These are phyloP conservation scores for Thamnidium elegans DNA, from an alignment of 192 early-diverging fungal genomes.

Conservation along the genomic window DNA sequence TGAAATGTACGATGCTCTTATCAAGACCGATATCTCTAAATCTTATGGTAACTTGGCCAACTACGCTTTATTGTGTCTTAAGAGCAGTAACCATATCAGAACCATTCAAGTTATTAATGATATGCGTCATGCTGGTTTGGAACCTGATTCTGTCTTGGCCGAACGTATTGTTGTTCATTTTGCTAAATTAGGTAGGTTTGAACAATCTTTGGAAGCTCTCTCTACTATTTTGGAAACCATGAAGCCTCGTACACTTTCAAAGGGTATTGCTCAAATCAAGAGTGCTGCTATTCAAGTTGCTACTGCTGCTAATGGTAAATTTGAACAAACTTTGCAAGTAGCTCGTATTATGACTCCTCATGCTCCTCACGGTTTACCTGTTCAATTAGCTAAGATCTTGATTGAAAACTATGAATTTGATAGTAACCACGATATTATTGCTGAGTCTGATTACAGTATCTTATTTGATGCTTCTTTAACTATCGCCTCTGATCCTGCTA, in stretches of 20 bases:
- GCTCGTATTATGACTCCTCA: slow-evolving; percentile 4
- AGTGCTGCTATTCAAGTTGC: slow-evolving; percentile 16
- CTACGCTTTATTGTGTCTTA: slow-evolving; percentile 33
- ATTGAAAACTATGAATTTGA: slow-evolving; percentile 16
- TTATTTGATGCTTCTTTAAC: slow-evolving; percentile 15
- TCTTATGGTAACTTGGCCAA: slow-evolving; percentile 35
- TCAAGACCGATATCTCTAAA: slow-evolving; percentile 30
- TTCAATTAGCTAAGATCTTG: background rate
- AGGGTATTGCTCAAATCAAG: slow-evolving; percentile 15
- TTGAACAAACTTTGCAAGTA: background rate
- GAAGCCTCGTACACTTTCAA: slow-evolving; percentile 13
- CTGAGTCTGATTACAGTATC: slow-evolving; percentile 9
- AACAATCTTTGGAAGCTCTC: slow-evolving; percentile 18
- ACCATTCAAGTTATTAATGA: slow-evolving; percentile 20
- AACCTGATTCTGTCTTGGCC: slow-evolving; percentile 28
- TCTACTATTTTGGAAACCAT: slow-evolving; percentile 9
- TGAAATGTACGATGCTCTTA: slow-evolving; percentile 23
- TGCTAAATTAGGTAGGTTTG: background rate
- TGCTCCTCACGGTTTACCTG: slow-evolving; percentile 3
- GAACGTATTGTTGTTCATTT: slow-evolving; percentile 20
- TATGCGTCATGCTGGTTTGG: slow-evolving; percentile 27
- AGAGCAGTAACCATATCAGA: background rate
- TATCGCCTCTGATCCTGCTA: background rate
- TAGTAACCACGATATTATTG: background rate
- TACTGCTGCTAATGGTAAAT: background rate